These are phyloP conservation scores for Hypsizygus marmoreus DNA, from an alignment of 768 basidiomycete species.

Conservation along the genomic window DNA sequence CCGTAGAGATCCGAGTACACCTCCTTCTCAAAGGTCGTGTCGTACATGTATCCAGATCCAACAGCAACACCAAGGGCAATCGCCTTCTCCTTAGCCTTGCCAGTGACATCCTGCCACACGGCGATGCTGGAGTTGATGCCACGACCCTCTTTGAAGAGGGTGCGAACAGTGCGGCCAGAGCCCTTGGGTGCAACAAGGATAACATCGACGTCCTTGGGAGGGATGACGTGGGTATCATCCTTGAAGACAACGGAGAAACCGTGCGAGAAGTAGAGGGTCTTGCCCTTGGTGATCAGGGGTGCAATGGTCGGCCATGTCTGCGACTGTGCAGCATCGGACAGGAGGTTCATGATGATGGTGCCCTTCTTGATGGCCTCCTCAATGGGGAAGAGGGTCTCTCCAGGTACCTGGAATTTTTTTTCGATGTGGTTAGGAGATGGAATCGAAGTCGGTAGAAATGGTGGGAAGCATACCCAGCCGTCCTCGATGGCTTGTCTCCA, in stretches of 20 bases:
- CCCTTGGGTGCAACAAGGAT: slow-evolving; percentile 99
- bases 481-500: slow-evolving; percentile 96
- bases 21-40: slow-evolving; percentile 99
- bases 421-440: slow-evolving; percentile 1
- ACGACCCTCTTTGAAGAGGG: slow-evolving; percentile 99
- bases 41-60: slow-evolving; percentile 97
- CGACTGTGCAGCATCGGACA: slow-evolving; percentile 99
- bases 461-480: slow-evolving; percentile 71
- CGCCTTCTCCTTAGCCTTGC: slow-evolving; percentile 97
- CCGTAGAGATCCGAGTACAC: slow-evolving; percentile 99
- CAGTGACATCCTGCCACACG: slow-evolving; percentile 97
- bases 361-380: slow-evolving; percentile 95
- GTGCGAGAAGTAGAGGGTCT: slow-evolving; percentile 99
- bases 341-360: slow-evolving; percentile 99
- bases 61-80: slow-evolving; percentile 91
- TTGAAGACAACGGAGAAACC: slow-evolving; percentile 99
- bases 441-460: slow-evolving; percentile 1
- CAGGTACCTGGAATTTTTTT: slow-evolving; percentile 86
- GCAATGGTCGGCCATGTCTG: slow-evolving; percentile 88
- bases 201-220: slow-evolving; percentile 93
- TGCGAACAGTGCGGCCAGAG: slow-evolving; percentile 97
- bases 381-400: slow-evolving; percentile 97
- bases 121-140: slow-evolving; percentile 96
- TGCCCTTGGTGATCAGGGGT: slow-evolving; percentile 98
- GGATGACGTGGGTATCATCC: slow-evolving; percentile 92